A percentile compares a stretch with the other conserved stretches of the same genome.
Evolutionary conservation across 768 basidiomycete species (phyloP).

Genomic region (Boletus speciosus): DNA sequence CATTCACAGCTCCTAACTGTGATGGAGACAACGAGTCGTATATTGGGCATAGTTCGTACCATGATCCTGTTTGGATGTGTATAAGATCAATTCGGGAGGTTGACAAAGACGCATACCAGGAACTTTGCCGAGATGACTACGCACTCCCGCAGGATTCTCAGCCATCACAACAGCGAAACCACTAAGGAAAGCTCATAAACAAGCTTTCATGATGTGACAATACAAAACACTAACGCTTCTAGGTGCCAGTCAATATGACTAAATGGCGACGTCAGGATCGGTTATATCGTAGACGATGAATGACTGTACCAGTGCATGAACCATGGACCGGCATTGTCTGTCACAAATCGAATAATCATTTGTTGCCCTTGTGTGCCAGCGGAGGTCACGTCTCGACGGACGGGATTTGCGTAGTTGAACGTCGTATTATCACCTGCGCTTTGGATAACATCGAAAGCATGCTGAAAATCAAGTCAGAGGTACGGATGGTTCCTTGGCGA

Average conservation of each 20-base stretch:
- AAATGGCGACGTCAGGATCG: neutral
- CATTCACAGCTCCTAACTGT: conserved; percentile 21
- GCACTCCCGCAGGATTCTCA: conserved; percentile 19
- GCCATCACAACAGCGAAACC: conserved; percentile 28
- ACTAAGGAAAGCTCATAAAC: conserved; percentile 6
- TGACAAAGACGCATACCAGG: conserved; percentile 11
- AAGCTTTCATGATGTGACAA: neutral
- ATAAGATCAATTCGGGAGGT: neutral
- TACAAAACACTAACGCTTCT: conserved; percentile 13
- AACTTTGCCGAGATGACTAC: conserved; percentile 9
- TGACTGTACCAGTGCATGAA: conserved; percentile 37
- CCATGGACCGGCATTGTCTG: conserved; percentile 65
- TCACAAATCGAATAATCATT: conserved; percentile 53
- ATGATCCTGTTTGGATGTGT: conserved; percentile 14
- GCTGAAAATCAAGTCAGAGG: conserved; percentile 20
- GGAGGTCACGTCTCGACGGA: conserved; percentile 32
- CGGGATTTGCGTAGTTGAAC: conserved; percentile 37
- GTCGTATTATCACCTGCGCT: conserved; percentile 20
- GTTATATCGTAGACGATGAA: neutral
- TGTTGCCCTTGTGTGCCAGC: conserved; percentile 34
- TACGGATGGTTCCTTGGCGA: neutral
- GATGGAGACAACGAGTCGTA: conserved; percentile 16
- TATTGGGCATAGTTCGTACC: conserved; percentile 25
- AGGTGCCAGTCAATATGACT: conserved; percentile 33
- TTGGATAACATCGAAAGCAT: conserved; percentile 35